Conservation (phyloP, 148 eudicot species). For the Rhododendron griersonianum region DNA sequence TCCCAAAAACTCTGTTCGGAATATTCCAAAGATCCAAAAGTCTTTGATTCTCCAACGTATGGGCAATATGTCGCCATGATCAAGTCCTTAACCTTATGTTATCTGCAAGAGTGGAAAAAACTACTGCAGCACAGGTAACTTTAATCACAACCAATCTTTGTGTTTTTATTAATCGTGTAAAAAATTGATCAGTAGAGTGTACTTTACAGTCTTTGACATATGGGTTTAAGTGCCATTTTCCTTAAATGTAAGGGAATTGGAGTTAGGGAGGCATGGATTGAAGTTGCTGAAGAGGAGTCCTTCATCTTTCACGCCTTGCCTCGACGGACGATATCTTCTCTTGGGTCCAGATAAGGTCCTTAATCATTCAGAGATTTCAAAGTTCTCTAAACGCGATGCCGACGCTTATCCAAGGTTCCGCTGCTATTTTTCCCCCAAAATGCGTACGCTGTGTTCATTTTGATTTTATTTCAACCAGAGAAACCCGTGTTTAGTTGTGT, state of each 20-base stretch:
- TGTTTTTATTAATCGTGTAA: neutral
- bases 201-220: neutral
- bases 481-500: neutral
- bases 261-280: slow-evolving; percentile 80
- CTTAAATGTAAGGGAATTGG: slow-evolving; percentile 54
- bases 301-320: slow-evolving; percentile 85
- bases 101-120: too few species aligned
- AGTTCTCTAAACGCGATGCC: slow-evolving; percentile 76
- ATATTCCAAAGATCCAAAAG: too few species aligned
- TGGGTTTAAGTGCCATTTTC: neutral
- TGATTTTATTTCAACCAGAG: neutral
- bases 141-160: neutral
- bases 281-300: slow-evolving; percentile 73
- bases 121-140: too few species aligned
- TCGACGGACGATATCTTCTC: slow-evolving; percentile 77
- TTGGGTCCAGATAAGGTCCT: slow-evolving; percentile 75
- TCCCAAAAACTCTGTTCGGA: too few species aligned
- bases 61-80: too few species aligned
- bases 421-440: neutral
- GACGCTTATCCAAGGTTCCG: slow-evolving; percentile 76
- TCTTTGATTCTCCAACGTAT: too few species aligned
- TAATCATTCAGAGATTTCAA: slow-evolving; percentile 71
- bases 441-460: neutral
- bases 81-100: too few species aligned
- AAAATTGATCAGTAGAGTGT: neutral